Conservation (phyloP, 2,329 filamentous ascomycete genomes). For the Phialocephala subalpina region DNA sequence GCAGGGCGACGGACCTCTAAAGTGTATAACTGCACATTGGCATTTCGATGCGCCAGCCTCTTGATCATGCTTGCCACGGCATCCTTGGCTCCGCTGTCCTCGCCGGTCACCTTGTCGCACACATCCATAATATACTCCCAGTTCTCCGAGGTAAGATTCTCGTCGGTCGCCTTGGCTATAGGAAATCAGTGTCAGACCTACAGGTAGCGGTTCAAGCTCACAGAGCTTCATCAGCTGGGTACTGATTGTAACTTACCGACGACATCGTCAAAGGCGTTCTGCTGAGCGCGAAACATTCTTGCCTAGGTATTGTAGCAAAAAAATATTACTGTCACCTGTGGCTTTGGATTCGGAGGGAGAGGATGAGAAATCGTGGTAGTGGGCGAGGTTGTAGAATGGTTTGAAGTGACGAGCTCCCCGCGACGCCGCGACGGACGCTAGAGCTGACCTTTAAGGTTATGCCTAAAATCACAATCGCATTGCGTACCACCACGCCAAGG, state of each 20-base stretch:
- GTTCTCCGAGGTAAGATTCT: conserved; percentile 83
- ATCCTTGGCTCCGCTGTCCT: conserved; percentile 64
- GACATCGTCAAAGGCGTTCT: conserved; percentile 75
- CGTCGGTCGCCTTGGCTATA: conserved; percentile 87
- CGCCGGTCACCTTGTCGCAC: conserved; percentile 50
- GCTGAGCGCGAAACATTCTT: conserved; percentile 66
- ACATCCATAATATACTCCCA: conserved; percentile 67
- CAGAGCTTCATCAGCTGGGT: conserved; percentile 14
- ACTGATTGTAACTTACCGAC: conserved; percentile 60
- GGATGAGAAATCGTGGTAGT: conserved; percentile 4
- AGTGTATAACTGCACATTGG: conserved; percentile 81
- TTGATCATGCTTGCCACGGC: conserved; percentile 77
- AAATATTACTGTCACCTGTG: conserved; percentile 6
- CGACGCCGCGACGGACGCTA: conserved; percentile 21
- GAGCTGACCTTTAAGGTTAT: background rate
- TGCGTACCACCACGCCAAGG: conserved; percentile 10
- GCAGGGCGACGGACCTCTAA: conserved; percentile 59
- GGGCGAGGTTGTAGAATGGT: conserved; percentile 8
- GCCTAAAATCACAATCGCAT: conserved; percentile 6
- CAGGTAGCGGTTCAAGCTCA: conserved; percentile 21
- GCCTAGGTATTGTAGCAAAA: conserved; percentile 6
- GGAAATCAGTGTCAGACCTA: conserved; percentile 30
- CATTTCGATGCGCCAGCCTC: conserved; percentile 76
- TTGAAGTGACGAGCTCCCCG: conserved; percentile 28
- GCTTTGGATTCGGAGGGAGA: background rate